Percentiles rank a stretch among this genome's conserved stretches.
phyloP scores from a whole-genome alignment of 345 rosid species.

The Hibiscus syriacus region DNA sequence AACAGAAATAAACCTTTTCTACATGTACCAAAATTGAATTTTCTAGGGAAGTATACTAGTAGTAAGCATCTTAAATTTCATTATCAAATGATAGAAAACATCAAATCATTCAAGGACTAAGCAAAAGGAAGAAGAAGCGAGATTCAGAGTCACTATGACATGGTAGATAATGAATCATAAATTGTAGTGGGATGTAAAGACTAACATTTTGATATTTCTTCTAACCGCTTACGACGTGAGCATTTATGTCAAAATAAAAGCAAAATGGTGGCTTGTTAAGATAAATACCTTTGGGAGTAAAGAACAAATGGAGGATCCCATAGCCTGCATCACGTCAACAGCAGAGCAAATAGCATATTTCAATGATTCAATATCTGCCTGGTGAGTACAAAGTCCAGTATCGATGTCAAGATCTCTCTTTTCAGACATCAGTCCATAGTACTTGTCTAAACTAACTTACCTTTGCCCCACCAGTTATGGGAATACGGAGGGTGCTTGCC shows the following conservation, averaged over 20 bases:
- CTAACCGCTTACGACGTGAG: not conserved
- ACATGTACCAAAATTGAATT: not conserved
- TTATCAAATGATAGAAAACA: not conserved
- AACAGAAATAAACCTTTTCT: not conserved
- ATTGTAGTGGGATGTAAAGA: not conserved
- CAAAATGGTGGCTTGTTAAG: not conserved
- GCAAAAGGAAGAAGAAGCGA: not conserved
- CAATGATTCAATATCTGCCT: constrained; percentile 75
- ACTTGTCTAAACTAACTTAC: constrained; percentile 28
- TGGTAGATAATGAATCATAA: not conserved
- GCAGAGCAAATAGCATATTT: constrained; percentile 79
- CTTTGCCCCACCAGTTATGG: constrained; percentile 79
- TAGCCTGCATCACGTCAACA: constrained; percentile 80
- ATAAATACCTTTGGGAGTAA: constrained; percentile 51
- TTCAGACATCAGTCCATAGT: not conserved
- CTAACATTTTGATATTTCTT: not conserved
- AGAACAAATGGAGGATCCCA: constrained; percentile 71
- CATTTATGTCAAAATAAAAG: not conserved
- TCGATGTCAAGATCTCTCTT: constrained; percentile 14
- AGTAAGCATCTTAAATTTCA: not conserved
- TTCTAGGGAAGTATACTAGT: not conserved
- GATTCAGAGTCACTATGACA: not conserved
- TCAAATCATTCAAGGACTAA: not conserved
- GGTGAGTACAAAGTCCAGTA: constrained; percentile 18
- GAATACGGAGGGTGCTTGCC: constrained; percentile 86